A percentile compares a stretch with the other conserved stretches of the same genome.
phyloP scores from a whole-genome alignment of 2,329 filamentous ascomycete genomes.

The Stachybotrys echinatus region DNA sequence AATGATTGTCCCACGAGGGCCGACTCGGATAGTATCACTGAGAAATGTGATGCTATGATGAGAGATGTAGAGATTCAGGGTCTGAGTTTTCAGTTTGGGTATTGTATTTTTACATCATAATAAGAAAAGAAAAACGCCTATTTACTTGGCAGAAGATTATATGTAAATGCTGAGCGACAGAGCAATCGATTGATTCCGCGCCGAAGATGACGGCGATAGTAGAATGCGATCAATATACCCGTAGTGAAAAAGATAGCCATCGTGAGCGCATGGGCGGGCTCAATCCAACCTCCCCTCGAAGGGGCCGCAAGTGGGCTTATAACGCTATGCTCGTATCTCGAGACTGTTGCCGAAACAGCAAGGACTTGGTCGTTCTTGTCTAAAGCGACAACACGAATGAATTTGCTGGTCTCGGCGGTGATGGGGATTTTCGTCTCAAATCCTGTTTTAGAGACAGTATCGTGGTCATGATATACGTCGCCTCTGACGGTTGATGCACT shows the following conservation, averaged over 20 bases:
- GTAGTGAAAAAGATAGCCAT: background rate
- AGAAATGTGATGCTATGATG: no score
- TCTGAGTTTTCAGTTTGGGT: no score
- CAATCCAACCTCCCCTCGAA: conserved; percentile 5
- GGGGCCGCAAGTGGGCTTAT: conserved; percentile 8
- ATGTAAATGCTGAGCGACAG: background rate
- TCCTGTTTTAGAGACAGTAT: background rate
- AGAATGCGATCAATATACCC: background rate
- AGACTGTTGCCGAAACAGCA: conserved; percentile 12
- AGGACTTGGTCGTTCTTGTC: conserved; percentile 18
- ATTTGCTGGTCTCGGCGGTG: conserved; percentile 9
- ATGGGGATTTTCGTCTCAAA: background rate
- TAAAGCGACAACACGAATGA: conserved; percentile 13
- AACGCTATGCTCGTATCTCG: conserved; percentile 5
- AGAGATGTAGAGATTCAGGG: no score
- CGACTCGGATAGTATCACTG: no score
- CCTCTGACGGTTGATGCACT: background rate
- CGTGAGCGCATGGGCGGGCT: conserved; percentile 5
- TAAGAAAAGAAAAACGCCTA: no score
- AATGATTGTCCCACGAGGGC: no score
- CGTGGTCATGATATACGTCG: background rate
- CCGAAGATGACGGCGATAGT: background rate
- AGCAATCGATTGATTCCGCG: background rate
- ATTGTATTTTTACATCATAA: no score
- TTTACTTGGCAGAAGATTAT: background rate